Base-by-base conservation (phyloP, 768 basidiomycete species). In the Daedaleopsis nitida region DNA sequence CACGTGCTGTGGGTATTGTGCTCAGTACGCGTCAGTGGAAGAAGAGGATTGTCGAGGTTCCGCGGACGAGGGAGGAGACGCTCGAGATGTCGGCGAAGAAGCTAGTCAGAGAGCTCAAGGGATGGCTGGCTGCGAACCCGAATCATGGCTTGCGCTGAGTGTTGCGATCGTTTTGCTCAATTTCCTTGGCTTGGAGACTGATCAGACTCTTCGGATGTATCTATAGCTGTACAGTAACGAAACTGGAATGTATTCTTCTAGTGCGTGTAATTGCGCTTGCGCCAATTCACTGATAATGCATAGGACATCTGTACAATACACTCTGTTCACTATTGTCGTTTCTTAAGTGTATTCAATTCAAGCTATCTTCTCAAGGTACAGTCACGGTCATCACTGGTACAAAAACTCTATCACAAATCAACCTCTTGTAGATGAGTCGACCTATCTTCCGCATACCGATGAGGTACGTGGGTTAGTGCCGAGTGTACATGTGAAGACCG, bases 51-150 rank as follows among this genome's bases (percentile, higher is more conserved):
- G 77, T 84, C 6, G 83, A 87, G 60, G 80, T 83, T 5, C 67
- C 75, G 10, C 66, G 86, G 53, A 72, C 73, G 12, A 77, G 78
- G 59, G 80, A 85, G 39, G 87, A 89, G 70, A 76, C 73, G 63
- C 70, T 91, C 42, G 88, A 90, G 71, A 67, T 72, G 4, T 71
- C 81, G 1, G 88, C 87, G 34, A 80, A 77, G 68, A 76, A 73
- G 65, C 72, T 91, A 32, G 81, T 84, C 1, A 72, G 64, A 54
- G 80, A 82, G 65, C 71, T 90, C 42, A 75, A 69, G 64, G 70
- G 64, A 9, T 82, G 81, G 79, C 63, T 85, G 3, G 61, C 57
- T 2, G 38, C 56, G 1, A 65, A 59, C 19, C 64, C 62, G 19
- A 35, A 53, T 16, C 60, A 62, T 12, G 42, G 55, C 17, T 16